Conservation (phyloP, 2,329 filamentous ascomycete genomes). For the Xylariales sp. region DNA sequence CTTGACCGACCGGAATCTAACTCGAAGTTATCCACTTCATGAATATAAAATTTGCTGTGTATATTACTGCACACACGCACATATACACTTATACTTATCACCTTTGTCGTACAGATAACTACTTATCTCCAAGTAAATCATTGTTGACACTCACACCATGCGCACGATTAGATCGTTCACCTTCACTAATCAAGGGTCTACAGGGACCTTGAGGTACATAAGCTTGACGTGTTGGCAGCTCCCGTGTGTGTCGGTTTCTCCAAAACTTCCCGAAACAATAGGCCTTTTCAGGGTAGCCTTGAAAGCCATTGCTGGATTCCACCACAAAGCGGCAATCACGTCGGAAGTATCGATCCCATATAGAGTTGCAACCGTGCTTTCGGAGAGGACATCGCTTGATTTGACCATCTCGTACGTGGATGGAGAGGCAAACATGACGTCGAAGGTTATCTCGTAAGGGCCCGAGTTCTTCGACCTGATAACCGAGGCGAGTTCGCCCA, state of each 20-base stretch:
- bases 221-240: slow-evolving; percentile 22
- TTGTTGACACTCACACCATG: too few relatives aligned
- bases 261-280: slow-evolving; percentile 19
- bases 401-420: slow-evolving; percentile 30
- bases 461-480: slow-evolving; percentile 41
- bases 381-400: slow-evolving; percentile 27
- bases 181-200: too few relatives aligned
- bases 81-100: too few relatives aligned
- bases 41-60: too few relatives aligned
- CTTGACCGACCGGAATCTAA: too few relatives aligned
- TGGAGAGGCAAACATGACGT: slow-evolving; percentile 36
- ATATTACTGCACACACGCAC: too few relatives aligned
- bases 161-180: too few relatives aligned
- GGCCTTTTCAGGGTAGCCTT: slow-evolving; percentile 36
- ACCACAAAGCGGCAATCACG: slow-evolving; percentile 34
- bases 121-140: too few relatives aligned
- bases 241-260: slow-evolving; percentile 26
- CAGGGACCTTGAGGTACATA: slow-evolving; percentile 14
- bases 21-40: too few relatives aligned
- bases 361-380: slow-evolving; percentile 26
- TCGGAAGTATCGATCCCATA: slow-evolving; percentile 21
- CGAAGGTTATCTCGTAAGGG: slow-evolving; percentile 37
- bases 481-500: slow-evolving; percentile 34
- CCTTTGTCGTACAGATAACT: too few relatives aligned
- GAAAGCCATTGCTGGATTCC: slow-evolving; percentile 41